Evolutionary conservation across 345 rosid genomes (phyloP).

Genomic region (Tarenaya hassleriana): DNA sequence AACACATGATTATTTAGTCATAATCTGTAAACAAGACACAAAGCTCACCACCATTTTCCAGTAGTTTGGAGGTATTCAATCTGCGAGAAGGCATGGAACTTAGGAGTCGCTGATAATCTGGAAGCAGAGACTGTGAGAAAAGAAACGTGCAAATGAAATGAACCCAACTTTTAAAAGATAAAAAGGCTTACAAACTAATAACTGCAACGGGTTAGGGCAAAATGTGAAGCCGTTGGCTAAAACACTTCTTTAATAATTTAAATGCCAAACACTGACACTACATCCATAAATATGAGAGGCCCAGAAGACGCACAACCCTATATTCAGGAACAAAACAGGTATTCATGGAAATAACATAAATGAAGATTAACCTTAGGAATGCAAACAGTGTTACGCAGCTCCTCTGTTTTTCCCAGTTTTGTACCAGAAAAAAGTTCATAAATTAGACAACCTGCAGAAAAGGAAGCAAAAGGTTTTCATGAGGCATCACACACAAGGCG

Average conservation of each 20-base stretch:
- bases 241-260: constrained; percentile 5
- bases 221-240: constrained; percentile 4
- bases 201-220: constrained; percentile 13
- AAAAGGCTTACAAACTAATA: constrained; percentile 20
- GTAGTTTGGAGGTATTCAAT: constrained; percentile 85
- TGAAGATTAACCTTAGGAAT: constrained; percentile 71
- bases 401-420: constrained; percentile 89
- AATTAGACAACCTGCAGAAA: constrained; percentile 74
- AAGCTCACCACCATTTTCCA: constrained; percentile 86
- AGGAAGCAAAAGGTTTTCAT: constrained; percentile 1
- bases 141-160: constrained; percentile 38
- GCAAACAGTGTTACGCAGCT: constrained; percentile 79
- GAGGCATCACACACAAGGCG: constrained; percentile 8
- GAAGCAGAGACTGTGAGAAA: constrained; percentile 92
- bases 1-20: background rate
- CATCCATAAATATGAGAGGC: constrained; percentile 6
- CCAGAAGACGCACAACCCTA: background rate
- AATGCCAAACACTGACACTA: background rate
- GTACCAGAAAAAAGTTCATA: constrained; percentile 84
- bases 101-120: constrained; percentile 98
- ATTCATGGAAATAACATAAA: constrained; percentile 7
- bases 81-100: constrained; percentile 99
- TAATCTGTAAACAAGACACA: constrained; percentile 11
- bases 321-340: constrained; percentile 14
- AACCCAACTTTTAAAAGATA: constrained; percentile 30